phyloP scores from a whole-genome alignment of 2,329 filamentous ascomycete species.

The Thermomyces lanuginosus region DNA sequence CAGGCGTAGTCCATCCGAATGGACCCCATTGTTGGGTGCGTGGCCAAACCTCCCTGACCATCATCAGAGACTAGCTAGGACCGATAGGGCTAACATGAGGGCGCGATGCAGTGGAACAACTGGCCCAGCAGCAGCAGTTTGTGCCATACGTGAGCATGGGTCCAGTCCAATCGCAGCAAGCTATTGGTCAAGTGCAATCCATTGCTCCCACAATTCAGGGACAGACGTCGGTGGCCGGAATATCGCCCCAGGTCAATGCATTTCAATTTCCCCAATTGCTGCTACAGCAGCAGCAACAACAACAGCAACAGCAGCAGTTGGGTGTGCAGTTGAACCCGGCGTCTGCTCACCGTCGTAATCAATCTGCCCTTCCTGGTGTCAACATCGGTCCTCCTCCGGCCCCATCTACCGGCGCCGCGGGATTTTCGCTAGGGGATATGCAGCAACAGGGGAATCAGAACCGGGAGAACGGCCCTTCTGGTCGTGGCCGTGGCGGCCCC shows the following conservation, averaged over 20 bases:
- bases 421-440: constrained; percentile 49
- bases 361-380: constrained; percentile 88
- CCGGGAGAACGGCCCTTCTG: constrained; percentile 51
- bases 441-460: constrained; percentile 53
- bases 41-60: constrained; percentile 19
- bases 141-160: constrained; percentile 97
- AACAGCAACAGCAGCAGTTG: constrained; percentile 5
- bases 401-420: constrained; percentile 73
- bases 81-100: too few relatives aligned
- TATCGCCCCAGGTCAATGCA: constrained; percentile 56
- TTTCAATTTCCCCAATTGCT: constrained; percentile 76
- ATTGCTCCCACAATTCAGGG: constrained; percentile 62
- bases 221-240: constrained; percentile 50
- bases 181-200: constrained; percentile 50
- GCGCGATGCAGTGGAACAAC: constrained; percentile 66
- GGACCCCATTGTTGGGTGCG: constrained; percentile 96
- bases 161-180: constrained; percentile 76
- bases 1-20: constrained; percentile 87
- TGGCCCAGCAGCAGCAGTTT: constrained; percentile 93
- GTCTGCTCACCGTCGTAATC: constrained; percentile 88
- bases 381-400: constrained; percentile 81
- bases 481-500: constrained; percentile 58
- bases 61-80: too few relatives aligned
- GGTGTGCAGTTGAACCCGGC: constrained; percentile 62
- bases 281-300: constrained; percentile 5